phyloP scores from a whole-genome alignment of 805 yeast genomes.

The Myxozyma nipponensis region DNA sequence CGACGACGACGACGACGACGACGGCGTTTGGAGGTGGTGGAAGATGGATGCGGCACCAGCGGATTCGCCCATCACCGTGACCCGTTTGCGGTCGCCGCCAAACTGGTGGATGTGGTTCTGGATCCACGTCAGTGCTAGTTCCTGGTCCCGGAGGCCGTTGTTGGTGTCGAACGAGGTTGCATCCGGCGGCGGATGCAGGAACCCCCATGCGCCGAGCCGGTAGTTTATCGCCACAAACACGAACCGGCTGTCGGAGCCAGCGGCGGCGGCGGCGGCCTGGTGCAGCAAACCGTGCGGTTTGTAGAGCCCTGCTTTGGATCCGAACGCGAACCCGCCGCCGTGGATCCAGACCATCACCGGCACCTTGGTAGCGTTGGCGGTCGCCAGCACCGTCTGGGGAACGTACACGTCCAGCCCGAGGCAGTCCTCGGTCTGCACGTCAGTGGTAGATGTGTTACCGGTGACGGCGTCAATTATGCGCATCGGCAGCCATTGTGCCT shows the following conservation, averaged over 20 bases:
- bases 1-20: slow-evolving; percentile 22
- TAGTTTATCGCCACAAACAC: slow-evolving; percentile 28
- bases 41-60: slow-evolving; percentile 41
- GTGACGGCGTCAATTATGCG: too few species aligned
- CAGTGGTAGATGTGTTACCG: too few species aligned
- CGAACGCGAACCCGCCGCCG: slow-evolving; percentile 29
- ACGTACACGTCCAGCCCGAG: too few species aligned
- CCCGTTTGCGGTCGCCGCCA: slow-evolving; percentile 40
- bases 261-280: too few species aligned
- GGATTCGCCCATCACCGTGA: slow-evolving; percentile 41
- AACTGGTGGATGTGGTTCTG: slow-evolving; percentile 36
- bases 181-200: slow-evolving; percentile 32
- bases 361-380: neutral
- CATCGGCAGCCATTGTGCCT: too few species aligned
- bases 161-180: slow-evolving; percentile 34
- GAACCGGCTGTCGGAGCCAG: slow-evolving; percentile 19
- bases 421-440: too few species aligned
- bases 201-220: slow-evolving; percentile 39
- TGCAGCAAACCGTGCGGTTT: slow-evolving; percentile 20
- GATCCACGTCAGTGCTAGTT: slow-evolving; percentile 40
- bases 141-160: slow-evolving; percentile 40
- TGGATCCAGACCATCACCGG: slow-evolving; percentile 28
- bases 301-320: slow-evolving; percentile 20
- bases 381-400: slow-evolving; percentile 3
- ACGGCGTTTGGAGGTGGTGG: too few species aligned